Base-by-base conservation (phyloP, 2,329 filamentous ascomycete species). In the Chaetomium olivaceum region DNA sequence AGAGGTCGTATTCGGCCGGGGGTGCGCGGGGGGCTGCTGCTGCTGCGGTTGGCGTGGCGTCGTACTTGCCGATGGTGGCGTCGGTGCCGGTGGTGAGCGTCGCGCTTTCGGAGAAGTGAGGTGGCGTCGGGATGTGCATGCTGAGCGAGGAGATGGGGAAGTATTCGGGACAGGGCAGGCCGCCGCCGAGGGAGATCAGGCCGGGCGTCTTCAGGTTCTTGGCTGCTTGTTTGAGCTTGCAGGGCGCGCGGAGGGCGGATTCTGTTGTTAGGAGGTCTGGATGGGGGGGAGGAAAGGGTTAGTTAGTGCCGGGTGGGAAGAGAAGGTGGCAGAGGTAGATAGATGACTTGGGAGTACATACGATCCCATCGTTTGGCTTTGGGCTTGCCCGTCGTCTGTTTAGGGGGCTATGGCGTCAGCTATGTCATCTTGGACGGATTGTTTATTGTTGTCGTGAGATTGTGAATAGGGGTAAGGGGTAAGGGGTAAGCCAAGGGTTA, bases 121-220 rank as follows among this genome's bases (percentile, higher is more conserved):
- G 88, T 19, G 87, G 80, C 1, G 80, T 79, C 19, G 93, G 92
- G 1, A 96, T 87, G 71, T 89, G 91, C 78, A 96, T 79, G 69
- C 83, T 85, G 58, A 98, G 78, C 69, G 90, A 84, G 70, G 94
- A 88, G 73, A 98, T 89, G n/a, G 95, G 95, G 74, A 99, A 99
- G 78, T 96, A 92, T 76, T 94, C 89, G 67, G 91, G 87, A 16
- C 92, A 93, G 4, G 95, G 95, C 23, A 99, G 81, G 3, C 95
- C 95, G 60, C 95, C 95, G 63, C 95, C 95, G 1, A 99, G 88
- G 1, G 93, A 97, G 74, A 99, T 95, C 66, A 97, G 80, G 19
- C 91, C 93, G 0, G 93, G 92, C 48, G 84, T 91, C 74, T 90
- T 90, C 61, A 98, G 85, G 75, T 89, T 90, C 63, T 85, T 86